Evolutionary conservation across 2,329 filamentous ascomycete species (phyloP), one percentile per base, ranked within the genome.

Genomic region (Penicillium concentricum): DNA sequence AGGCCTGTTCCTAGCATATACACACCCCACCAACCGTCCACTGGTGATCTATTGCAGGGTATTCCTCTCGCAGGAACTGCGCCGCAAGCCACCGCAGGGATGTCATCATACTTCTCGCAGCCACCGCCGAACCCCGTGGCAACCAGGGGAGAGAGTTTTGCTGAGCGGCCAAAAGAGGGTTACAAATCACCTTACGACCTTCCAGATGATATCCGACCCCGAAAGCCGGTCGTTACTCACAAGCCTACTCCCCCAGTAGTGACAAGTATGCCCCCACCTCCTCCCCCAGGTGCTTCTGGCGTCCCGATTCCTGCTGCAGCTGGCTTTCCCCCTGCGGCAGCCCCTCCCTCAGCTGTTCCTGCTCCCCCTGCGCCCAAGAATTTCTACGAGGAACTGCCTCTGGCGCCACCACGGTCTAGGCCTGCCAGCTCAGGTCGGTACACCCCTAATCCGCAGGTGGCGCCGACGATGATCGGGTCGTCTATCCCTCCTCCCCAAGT

Each of bases 171-270:
- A 3, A 97, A 96, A 75, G 90, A 90, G 54, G 92, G 93, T 8
- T 99, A 99, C 72, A 84, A 88, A 47, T 97, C 93, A 20, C 94
- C 94, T 0, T 99, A 97, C 67, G 95, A 99, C 76, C 81, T 99
- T 20, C 94, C 94, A 4, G 90, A 94, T 75, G 93, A 97, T 53
- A 83, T 99, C 30, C 72, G 74, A 26, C 76, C 88, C 67, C 81
- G 86, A 72, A 87, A 89, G 78, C 80, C 87, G 51, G 73, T 79
- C 6, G 86, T 83, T 67, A 80, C 83, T 66, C 84, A 84, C 57
- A 83, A 84, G 51, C 74, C 82, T 42, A 76, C 79, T 6, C 77
- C 78, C 55, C 70, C 76, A 47, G 69, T 76, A 35, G 76, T 81
- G 34, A 74, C 76, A 26, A 72, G 67, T 15, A 71, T 76, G 18